Evolutionary conservation across 345 rosid species (phyloP), one percentile per base, ranked within the genome.

Genomic region (Bretschneidera sinensis): DNA sequence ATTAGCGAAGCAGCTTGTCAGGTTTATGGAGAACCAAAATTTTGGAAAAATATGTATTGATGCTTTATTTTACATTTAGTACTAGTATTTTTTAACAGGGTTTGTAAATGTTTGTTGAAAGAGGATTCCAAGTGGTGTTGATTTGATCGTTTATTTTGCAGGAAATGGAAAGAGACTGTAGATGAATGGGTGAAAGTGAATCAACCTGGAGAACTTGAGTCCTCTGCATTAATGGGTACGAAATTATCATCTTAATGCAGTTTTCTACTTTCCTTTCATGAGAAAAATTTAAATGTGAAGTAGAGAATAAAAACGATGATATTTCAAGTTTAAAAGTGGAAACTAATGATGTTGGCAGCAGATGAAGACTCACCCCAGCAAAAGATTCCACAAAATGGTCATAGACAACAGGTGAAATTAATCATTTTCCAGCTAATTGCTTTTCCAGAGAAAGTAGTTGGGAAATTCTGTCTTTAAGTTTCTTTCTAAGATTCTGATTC

Each of bases 81-180:
- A 28, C n/a, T n/a, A n/a, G n/a, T 28, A 28, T 28, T 2, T 28
- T 28, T 28, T 3, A 28, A 28, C 33, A 28, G 33, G 45, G 33
- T 28, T 28, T 8, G 33, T 8, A 28, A 28, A 28, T n/a, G 8
- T 2, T 28, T 28, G 33, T 28, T 28, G 8, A 28, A 2, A 28
- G 33, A 28, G 33, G 8, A 28, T 8, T 3, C 5, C 33, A 28
- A 28, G 33, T 8, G 3, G 33, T 28, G 33, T 8, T 28, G 33
- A 28, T 8, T 39, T 39, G 11, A 9, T 39, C 1, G 45, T 39
- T 39, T 39, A 13, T 67, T 64, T 20, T 63, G 49, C 78, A 92
- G 97, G 72, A 94, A 90, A 72, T 94, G 99, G 99, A 94, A 90
- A 60, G 95, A 83, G 55, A 94, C 74, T 43, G 97, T 89, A 22